A percentile compares a stretch with the other conserved stretches of the same genome.
Evolutionary conservation across 441 rosid genomes (phyloP).

Genomic region (Erysimum cheiri): DNA sequence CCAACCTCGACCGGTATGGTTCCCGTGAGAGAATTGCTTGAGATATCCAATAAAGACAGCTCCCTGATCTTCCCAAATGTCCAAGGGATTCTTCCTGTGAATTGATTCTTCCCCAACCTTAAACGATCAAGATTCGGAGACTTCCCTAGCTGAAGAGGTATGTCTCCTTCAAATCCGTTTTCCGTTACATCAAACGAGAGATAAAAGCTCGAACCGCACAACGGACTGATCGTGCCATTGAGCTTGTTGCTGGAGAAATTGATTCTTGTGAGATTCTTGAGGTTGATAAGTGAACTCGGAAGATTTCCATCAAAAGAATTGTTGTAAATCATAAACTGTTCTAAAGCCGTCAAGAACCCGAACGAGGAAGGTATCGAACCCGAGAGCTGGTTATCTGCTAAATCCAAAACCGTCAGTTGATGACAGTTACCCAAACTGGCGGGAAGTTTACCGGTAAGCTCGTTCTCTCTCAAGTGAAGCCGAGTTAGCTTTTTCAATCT

Average conservation of each 20-base stretch:
- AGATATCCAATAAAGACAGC: slow-evolving; percentile 78
- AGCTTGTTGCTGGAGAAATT: slow-evolving; percentile 83
- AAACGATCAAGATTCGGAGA: slow-evolving; percentile 69
- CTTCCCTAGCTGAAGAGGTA: slow-evolving; percentile 62
- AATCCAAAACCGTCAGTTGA: slow-evolving; percentile 59
- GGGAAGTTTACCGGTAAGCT: slow-evolving; percentile 76
- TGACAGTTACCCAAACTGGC: slow-evolving; percentile 83
- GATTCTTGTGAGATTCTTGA: slow-evolving; percentile 73
- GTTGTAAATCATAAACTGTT: slow-evolving; percentile 73
- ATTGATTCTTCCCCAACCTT: slow-evolving; percentile 77
- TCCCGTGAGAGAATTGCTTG: slow-evolving; percentile 72
- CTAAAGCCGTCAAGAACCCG: slow-evolving; percentile 63
- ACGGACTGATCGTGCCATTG: slow-evolving; percentile 66
- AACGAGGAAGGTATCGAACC: slow-evolving; percentile 84
- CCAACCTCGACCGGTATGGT: slow-evolving; percentile 59
- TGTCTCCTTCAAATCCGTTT: slow-evolving; percentile 69
- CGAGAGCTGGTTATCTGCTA: slow-evolving; percentile 82
- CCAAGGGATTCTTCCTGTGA: slow-evolving; percentile 69
- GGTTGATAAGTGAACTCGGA: slow-evolving; percentile 64
- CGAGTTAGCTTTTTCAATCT: slow-evolving; percentile 64
- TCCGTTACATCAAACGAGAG: slow-evolving; percentile 81
- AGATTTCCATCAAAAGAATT: slow-evolving; percentile 82
- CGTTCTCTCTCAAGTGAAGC: slow-evolving; percentile 91
- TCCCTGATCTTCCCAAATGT: slow-evolving; percentile 63
- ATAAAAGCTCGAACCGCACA: slow-evolving; percentile 65